phyloP scores from a whole-genome alignment of 192 early-diverging fungal species.

The Umbelopsis sp. region DNA sequence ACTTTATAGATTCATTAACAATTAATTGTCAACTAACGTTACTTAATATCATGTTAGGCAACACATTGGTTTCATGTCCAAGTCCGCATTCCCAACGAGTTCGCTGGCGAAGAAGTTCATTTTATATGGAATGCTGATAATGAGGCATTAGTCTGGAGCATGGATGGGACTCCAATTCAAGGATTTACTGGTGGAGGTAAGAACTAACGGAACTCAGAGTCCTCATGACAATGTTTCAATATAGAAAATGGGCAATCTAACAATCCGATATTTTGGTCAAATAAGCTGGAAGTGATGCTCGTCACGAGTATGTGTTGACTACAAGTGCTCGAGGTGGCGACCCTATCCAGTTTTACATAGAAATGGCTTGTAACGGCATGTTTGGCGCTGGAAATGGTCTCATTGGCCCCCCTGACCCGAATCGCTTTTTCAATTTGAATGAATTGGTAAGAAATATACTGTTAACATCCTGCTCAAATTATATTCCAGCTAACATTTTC shows the following conservation, averaged over 20 bases:
- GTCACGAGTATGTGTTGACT: constrained; percentile 55
- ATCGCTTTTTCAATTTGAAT: constrained; percentile 62
- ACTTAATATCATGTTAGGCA: constrained; percentile 8
- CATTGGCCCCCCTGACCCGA: constrained; percentile 69
- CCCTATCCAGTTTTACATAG: constrained; percentile 77
- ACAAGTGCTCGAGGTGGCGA: constrained; percentile 50
- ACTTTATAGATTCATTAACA: neutral
- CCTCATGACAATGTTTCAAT: too few species aligned
- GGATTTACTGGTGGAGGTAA: constrained; percentile 88
- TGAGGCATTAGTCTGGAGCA: constrained; percentile 92
- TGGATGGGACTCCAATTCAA: constrained; percentile 77
- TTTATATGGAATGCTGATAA: constrained; percentile 85
- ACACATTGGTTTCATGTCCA: constrained; percentile 77
- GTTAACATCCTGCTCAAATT: neutral
- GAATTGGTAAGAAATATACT: constrained; percentile 24
- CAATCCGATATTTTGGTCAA: neutral
- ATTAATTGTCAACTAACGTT: neutral
- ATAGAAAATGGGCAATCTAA: neutral
- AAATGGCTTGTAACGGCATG: constrained; percentile 92
- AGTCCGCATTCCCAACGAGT: constrained; percentile 71
- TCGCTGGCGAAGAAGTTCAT: constrained; percentile 76
- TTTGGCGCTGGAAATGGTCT: constrained; percentile 78
- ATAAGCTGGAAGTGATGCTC: constrained; percentile 34
- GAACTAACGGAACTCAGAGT: too few species aligned
- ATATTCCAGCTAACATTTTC: constrained; percentile 47